Base-by-base conservation (phyloP, 2,329 filamentous ascomycete genomes). In the Mollisia scopiformis region DNA sequence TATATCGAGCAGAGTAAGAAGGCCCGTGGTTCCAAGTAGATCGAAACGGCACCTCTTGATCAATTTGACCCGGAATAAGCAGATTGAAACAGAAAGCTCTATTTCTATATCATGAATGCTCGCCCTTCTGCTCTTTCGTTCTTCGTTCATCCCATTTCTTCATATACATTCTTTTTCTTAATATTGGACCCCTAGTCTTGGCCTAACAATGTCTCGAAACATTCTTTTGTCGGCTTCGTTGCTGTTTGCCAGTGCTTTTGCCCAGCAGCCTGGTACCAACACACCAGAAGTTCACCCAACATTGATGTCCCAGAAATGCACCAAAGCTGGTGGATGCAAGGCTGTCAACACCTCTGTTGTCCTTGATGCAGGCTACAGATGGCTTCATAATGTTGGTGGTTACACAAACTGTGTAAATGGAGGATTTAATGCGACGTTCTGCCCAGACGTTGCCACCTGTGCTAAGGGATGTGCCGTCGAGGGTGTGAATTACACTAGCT, bases 401-500 rank as follows among this genome's bases (percentile, higher is more conserved):
- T 55, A 52, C 28, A 49, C 43, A 60, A 74, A 73, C 58, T 75
- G 67, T 69, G 76, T 74, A 13, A 69, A 62, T 37, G 23, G 25
- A 23, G 61, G 67, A 8, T 71, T 76, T 47, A 78, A 82, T 63
- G 62, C 69, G 14, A 76, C 75, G 1, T 77, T 76, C 0, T 85
- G 82, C 66, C 80, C 82, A 0, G 79, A 81, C 62, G 75, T 77
- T 57, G 75, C 75, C 62, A 77, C 78, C 0, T 86, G 83, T 63
- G 80, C 80, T 7, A 69, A 78, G 67, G 84, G 84, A 72, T 86
- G 83, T 69, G 75, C 83, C 59, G 77, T 85, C 39, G 78, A 84
- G 46, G 81, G 79, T n/a, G 77, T 83, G 23, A 75, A 84, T 71
- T 85, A 85, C 71, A 66, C 72, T 1, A 72, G 73, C 53, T 73